Base-by-base conservation (phyloP, 2,329 filamentous ascomycete species). In the Trichoderma sp. region DNA sequence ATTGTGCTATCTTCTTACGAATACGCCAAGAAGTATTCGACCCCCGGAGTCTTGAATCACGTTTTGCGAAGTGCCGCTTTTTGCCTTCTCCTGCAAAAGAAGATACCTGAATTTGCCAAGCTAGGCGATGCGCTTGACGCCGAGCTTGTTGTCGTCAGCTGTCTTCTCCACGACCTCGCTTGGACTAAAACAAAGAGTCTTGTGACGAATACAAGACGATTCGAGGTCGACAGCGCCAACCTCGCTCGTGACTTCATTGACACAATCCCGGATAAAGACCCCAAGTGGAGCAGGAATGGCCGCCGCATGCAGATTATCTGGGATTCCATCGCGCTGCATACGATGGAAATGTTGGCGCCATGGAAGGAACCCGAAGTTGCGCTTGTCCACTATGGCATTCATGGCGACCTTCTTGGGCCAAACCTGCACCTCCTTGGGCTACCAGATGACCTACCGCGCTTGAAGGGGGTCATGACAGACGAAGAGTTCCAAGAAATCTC, bases 51-150 rank as follows among this genome's bases (percentile, higher is more conserved):
- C 32, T 39, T 59, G 21, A 39, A 59, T 21, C 55, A 59, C 13
- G 55, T 59, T 39, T 32, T 59, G 1, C 32, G 55, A 24, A 39
- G 55, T 10, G 55, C 55, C 16, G 55, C 55, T n/a, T 59, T 59
- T 39, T 59, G 55, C 14, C 55, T 59, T 59, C 55, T 59, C 34
- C 21, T 59, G 14, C 55, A 59, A 32, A 59, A 59, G 55, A 59
- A 59, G 32, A 59, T 59, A n/a, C 55, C 55, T 14, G 55, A 59
- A 24, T 59, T 59, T 21, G 8, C 55, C 21, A 59, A 59, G 55
- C 55, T 59, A 7, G 55, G 55, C 21, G 55, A 59, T 59, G 32
- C 7, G 13, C 55, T 59, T 26, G 32, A 39, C 32, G 21, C 21
- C n/a, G 55, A 59, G 21, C 55, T 59, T 24, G 21, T 59, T 39